These are phyloP conservation scores for Globisporangium cederbergense DNA, from an alignment of 352 stramenopile species.

Conservation along the genomic window DNA sequence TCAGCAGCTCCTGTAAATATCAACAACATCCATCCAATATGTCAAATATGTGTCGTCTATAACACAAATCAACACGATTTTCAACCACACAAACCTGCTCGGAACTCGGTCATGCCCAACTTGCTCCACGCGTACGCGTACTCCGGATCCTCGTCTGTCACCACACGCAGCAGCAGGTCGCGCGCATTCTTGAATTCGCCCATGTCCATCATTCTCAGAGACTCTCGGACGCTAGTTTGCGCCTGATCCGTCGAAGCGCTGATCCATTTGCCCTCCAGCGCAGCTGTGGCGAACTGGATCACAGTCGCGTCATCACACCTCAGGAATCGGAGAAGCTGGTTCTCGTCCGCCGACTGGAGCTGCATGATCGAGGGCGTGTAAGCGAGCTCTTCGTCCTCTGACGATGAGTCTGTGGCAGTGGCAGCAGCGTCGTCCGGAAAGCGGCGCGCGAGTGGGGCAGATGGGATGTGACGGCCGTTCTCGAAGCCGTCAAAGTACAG, in stretches of 20 bases:
- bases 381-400: background rate
- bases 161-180: constrained; percentile 40
- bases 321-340: constrained; percentile 60
- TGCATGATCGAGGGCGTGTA: constrained; percentile 64
- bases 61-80: background rate
- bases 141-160: constrained; percentile 34
- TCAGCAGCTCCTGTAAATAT: constrained; percentile 38
- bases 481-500: constrained; percentile 80
- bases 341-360: constrained; percentile 65
- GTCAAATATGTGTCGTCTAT: background rate
- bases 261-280: constrained; percentile 73
- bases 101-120: constrained; percentile 62
- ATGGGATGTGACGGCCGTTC: constrained; percentile 56
- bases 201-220: constrained; percentile 40
- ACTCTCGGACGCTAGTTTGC: constrained; percentile 33
- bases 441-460: constrained; percentile 45
- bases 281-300: constrained; percentile 65
- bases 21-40: background rate
- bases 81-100: constrained; percentile 32
- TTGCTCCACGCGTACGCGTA: constrained; percentile 80
- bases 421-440: constrained; percentile 52
- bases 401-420: background rate
- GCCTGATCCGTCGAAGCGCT: constrained; percentile 46
- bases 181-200: constrained; percentile 39
- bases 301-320: constrained; percentile 63